phyloP scores from a whole-genome alignment of 148 eudicot genomes.

The Heliosperma pusillum region DNA sequence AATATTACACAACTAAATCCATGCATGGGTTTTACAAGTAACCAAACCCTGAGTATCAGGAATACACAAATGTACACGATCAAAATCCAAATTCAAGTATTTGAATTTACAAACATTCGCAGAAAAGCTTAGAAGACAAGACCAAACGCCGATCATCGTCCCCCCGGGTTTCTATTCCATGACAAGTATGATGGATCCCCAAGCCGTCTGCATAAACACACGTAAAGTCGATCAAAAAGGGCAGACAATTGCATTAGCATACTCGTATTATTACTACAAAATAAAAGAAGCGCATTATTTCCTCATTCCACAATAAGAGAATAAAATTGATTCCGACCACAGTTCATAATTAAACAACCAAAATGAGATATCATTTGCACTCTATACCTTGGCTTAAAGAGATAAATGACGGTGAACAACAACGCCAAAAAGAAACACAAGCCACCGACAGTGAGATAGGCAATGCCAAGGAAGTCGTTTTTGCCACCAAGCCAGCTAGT shows the following conservation, averaged over 20 bases:
- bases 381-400: constrained; percentile 76
- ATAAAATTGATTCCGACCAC: neutral
- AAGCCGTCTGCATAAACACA: constrained; percentile 45
- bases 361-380: neutral
- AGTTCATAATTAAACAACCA: neutral
- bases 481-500: constrained; percentile 98
- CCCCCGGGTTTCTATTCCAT: constrained; percentile 71
- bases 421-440: constrained; percentile 73
- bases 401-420: constrained; percentile 72
- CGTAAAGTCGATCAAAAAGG: too few relatives aligned
- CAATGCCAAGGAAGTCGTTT: constrained; percentile 89
- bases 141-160: constrained; percentile 34
- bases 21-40: too few relatives aligned
- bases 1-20: too few relatives aligned
- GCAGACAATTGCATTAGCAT: too few relatives aligned
- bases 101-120: neutral
- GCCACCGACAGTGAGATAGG: constrained; percentile 91
- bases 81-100: too few relatives aligned
- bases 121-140: neutral
- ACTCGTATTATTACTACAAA: too few relatives aligned
- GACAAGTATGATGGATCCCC: constrained; percentile 69
- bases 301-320: neutral
- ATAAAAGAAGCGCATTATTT: neutral
- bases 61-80: too few relatives aligned
- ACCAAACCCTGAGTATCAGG: too few relatives aligned